Evolutionary conservation across 306 rosid species (phyloP).

Genomic region (Vigna radiata): DNA sequence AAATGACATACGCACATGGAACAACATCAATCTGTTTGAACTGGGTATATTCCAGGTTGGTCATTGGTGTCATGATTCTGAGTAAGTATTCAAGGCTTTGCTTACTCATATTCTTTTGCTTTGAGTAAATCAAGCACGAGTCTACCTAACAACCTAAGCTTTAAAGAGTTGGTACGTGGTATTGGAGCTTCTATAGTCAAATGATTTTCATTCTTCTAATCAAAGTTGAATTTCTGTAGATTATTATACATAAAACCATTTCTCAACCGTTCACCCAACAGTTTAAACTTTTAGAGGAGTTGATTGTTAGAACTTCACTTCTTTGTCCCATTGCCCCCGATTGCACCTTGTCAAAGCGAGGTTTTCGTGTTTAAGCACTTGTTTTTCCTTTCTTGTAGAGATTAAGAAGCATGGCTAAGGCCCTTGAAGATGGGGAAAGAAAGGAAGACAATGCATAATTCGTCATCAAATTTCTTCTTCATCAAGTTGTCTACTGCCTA

Average conservation of each 20-base stretch:
- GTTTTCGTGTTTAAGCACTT: not conserved
- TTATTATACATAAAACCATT: not conserved
- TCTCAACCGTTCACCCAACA: not conserved
- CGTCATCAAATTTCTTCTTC: not conserved
- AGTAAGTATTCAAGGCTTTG: not conserved
- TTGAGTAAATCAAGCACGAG: not conserved
- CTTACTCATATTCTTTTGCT: conserved; percentile 1
- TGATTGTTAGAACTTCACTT: conserved; percentile 1
- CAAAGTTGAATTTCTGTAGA: not conserved
- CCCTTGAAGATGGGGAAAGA: conserved; percentile 22
- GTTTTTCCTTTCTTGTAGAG: conserved; percentile 30
- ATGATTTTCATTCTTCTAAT: not conserved
- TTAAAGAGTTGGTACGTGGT: not conserved
- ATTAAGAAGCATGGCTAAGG: conserved; percentile 11
- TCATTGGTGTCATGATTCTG: conserved; percentile 16
- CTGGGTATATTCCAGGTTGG: conserved; percentile 17
- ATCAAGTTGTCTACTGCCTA: conserved; percentile 17
- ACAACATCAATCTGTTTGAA: not conserved
- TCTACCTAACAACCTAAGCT: not conserved
- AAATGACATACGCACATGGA: conserved; percentile 8
- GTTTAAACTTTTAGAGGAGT: not conserved
- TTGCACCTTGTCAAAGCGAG: conserved; percentile 8
- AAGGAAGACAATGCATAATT: not conserved
- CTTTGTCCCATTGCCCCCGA: not conserved
- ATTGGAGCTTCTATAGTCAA: not conserved